Conservation (phyloP, 176 grass and related monocot species). For the Chloris gayana region DNA sequence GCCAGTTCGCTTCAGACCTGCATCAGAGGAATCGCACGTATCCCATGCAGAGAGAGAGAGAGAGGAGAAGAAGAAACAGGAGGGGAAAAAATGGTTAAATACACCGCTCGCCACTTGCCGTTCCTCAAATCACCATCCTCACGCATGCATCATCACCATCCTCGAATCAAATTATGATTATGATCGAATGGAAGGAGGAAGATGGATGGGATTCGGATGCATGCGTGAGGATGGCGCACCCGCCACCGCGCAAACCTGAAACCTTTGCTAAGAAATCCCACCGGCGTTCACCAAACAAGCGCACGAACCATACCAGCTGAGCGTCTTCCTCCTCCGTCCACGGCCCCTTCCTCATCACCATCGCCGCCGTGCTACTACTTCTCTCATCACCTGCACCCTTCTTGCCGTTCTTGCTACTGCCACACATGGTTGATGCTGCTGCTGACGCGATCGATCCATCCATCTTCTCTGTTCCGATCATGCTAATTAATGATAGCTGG, state of each 20-base stretch:
- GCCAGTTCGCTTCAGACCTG: conserved; percentile 84
- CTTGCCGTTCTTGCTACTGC: conserved; percentile 8
- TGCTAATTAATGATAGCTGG: neutral
- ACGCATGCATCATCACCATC: conserved; percentile 7
- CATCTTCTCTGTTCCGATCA: neutral
- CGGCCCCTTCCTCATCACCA: conserved; percentile 63
- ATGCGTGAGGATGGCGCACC: conserved; percentile 49
- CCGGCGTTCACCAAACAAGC: conserved; percentile 99
- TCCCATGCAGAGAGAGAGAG: conserved; percentile 40
- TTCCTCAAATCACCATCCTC: conserved; percentile 21
- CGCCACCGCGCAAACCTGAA: conserved; percentile 99
- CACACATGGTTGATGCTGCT: conserved; percentile 1
- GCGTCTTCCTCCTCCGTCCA: conserved; percentile 98
- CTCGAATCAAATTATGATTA: too few relatives aligned
- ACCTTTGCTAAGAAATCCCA: conserved; percentile 99
- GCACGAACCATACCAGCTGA: conserved; percentile 99
- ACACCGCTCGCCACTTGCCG: conserved; percentile 21
- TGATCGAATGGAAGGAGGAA: too few relatives aligned
- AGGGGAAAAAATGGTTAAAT: conserved; percentile 34
- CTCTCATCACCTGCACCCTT: conserved; percentile 22
- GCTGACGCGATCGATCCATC: neutral
- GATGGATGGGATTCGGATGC: neutral
- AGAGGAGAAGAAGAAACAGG: neutral
- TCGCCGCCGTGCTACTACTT: neutral
- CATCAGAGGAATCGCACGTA: conserved; percentile 30